Conservation (phyloP, 169 alveolate genomes). For the Plasmodium fragile region DNA sequence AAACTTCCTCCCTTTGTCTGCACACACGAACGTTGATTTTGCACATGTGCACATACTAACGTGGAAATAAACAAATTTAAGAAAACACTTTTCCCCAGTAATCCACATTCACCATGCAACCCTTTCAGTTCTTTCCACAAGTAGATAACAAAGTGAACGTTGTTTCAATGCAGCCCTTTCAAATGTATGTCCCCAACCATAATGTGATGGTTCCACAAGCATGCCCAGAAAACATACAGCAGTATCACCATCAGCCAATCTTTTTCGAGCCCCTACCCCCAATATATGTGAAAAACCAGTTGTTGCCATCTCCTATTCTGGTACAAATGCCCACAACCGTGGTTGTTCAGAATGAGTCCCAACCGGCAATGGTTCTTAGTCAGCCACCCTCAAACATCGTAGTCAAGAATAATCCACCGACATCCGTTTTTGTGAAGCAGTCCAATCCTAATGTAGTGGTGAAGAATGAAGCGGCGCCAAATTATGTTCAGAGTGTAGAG, state of each 20-base stretch:
- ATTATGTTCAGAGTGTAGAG: slow-evolving; percentile 62
- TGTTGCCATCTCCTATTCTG: slow-evolving; percentile 75
- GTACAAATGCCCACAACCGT: slow-evolving; percentile 88
- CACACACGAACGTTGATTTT: slow-evolving; percentile 1
- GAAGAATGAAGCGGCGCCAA: slow-evolving; percentile 81
- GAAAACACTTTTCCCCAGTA: not conserved
- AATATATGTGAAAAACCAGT: slow-evolving; percentile 71
- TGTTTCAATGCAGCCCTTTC: slow-evolving; percentile 55
- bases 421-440: slow-evolving; percentile 85
- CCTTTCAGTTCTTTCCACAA: slow-evolving; percentile 62
- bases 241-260: slow-evolving; percentile 69
- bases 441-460: slow-evolving; percentile 87
- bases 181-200: slow-evolving; percentile 66
- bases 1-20: not conserved
- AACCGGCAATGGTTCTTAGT: slow-evolving; percentile 87
- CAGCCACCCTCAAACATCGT: slow-evolving; percentile 89
- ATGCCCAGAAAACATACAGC: slow-evolving; percentile 34
- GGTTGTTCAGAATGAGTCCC: slow-evolving; percentile 86
- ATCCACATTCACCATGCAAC: slow-evolving; percentile 26
- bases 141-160: slow-evolving; percentile 56
- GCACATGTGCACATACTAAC: not conserved
- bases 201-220: slow-evolving; percentile 61
- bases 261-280: slow-evolving; percentile 76
- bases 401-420: slow-evolving; percentile 87
- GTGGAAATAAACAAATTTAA: not conserved